phyloP scores from a whole-genome alignment of 139 green algal genomes.

The Mesostigma viride region DNA sequence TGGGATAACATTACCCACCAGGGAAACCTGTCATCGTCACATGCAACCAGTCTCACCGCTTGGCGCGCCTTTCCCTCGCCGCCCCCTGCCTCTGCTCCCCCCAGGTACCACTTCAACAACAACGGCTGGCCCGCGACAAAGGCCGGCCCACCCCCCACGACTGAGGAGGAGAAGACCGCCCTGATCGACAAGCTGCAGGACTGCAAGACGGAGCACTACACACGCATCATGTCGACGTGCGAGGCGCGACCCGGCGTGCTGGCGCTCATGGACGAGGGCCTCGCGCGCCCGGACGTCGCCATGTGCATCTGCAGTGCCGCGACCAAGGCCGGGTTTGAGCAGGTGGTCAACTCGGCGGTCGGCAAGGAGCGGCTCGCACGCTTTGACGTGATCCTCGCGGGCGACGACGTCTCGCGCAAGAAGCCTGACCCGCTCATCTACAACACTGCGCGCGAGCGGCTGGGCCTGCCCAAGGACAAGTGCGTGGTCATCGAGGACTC shows the following conservation, averaged over 20 bases:
- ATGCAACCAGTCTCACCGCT: too few species aligned
- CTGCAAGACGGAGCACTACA: too few species aligned
- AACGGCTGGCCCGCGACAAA: conserved; percentile 66
- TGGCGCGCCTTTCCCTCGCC: too few species aligned
- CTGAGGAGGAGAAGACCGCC: conserved; percentile 51
- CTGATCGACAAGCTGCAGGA: conserved; percentile 71
- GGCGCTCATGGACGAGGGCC: conserved; percentile 27
- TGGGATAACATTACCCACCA: too few species aligned
- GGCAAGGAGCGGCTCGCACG: conserved; percentile 15
- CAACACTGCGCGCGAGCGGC: conserved; percentile 33
- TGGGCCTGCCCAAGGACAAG: conserved; percentile 18
- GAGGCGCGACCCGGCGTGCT: conserved; percentile 21
- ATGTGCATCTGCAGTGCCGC: conserved; percentile 25
- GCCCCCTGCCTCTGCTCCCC: too few species aligned
- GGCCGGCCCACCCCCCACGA: conserved; percentile 32
- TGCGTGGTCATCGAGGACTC: conserved; percentile 44
- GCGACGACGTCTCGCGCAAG: conserved; percentile 40
- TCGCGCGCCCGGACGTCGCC: conserved; percentile 12
- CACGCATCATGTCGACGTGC: too few species aligned
- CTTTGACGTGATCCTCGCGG: conserved; percentile 28
- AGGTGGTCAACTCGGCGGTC: conserved; percentile 27
- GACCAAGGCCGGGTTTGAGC: conserved; percentile 20
- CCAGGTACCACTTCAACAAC: conserved; percentile 55
- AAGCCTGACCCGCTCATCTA: conserved; percentile 75
- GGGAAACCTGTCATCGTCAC: too few species aligned